Evolutionary conservation across 2,329 filamentous ascomycete genomes (phyloP).

Genomic region (Trichoderma simmonsii): DNA sequence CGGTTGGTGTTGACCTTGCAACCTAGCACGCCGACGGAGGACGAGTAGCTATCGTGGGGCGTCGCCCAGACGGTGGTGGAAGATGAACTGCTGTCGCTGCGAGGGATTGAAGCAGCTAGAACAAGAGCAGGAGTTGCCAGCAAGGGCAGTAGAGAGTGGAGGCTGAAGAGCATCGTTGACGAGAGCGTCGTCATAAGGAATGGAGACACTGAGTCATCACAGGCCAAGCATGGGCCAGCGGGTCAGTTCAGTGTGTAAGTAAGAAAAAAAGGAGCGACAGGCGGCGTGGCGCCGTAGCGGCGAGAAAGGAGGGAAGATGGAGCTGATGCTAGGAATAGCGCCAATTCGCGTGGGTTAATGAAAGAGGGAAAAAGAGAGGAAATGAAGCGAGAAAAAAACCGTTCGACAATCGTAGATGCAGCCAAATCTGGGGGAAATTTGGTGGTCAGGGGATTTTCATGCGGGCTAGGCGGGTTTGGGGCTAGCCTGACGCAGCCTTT

Average conservation of each 20-base stretch:
- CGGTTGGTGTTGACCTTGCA: slow-evolving; percentile 60
- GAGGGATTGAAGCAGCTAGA: slow-evolving; percentile 7
- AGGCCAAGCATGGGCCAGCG: not conserved
- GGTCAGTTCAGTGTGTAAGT: not conserved
- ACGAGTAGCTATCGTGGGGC: slow-evolving; percentile 57
- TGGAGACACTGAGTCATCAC: not conserved
- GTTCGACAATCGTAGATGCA: slow-evolving; percentile 5
- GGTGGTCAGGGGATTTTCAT: slow-evolving; percentile 5
- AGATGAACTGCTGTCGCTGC: not conserved
- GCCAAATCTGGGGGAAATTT: slow-evolving; percentile 16
- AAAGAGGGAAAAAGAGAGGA: not conserved
- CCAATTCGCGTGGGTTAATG: not conserved
- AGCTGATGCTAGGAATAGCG: not conserved
- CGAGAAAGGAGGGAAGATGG: not conserved
- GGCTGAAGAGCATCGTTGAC: not conserved
- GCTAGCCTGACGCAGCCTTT: not conserved
- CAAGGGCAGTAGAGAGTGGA: slow-evolving; percentile 7
- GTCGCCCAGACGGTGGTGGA: slow-evolving; percentile 37
- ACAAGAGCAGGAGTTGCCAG: not conserved
- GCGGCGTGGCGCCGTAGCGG: slow-evolving; percentile 7
- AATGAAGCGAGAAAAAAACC: not conserved
- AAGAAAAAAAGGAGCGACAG: slow-evolving; percentile 6
- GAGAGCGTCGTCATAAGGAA: slow-evolving; percentile 13
- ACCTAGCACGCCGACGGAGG: slow-evolving; percentile 57
- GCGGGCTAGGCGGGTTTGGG: not conserved